Conservation (phyloP, 2,329 filamentous ascomycete genomes). For the Nemania sp. region DNA sequence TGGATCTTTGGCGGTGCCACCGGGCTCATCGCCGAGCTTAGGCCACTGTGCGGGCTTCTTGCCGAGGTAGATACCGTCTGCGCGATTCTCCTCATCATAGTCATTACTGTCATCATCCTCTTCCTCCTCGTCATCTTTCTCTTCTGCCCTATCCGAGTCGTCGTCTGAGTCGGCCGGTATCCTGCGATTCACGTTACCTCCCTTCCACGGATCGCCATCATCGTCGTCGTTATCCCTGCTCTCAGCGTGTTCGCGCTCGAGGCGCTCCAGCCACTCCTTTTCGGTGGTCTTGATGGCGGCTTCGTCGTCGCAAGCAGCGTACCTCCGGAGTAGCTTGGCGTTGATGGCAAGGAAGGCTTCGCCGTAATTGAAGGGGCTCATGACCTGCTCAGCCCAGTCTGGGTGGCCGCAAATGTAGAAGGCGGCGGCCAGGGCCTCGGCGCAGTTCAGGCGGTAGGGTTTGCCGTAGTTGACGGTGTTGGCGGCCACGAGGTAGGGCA, state of each 20-base stretch:
- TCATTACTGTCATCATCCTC: slow-evolving; percentile 46
- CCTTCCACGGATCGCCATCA: slow-evolving; percentile 83
- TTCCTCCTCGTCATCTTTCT: slow-evolving; percentile 46
- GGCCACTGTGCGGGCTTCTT: slow-evolving; percentile 50
- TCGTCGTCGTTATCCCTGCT: slow-evolving; percentile 69
- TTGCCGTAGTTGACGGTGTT: slow-evolving; percentile 98
- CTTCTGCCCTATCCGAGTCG: slow-evolving; percentile 52
- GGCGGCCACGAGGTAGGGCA: slow-evolving; percentile 94
- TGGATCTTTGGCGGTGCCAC: slow-evolving; percentile 40
- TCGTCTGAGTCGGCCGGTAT: slow-evolving; percentile 53
- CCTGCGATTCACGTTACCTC: slow-evolving; percentile 81
- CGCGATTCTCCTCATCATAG: slow-evolving; percentile 48
- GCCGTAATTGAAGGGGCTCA: slow-evolving; percentile 87
- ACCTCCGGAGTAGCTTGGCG: slow-evolving; percentile 75
- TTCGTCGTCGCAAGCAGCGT: slow-evolving; percentile 81
- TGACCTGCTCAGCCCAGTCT: slow-evolving; percentile 85
- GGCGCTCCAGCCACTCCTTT: slow-evolving; percentile 82
- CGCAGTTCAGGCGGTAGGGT: slow-evolving; percentile 93
- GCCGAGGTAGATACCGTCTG: slow-evolving; percentile 64
- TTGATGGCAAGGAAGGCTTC: slow-evolving; percentile 91
- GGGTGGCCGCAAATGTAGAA: slow-evolving; percentile 90
- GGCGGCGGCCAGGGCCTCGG: slow-evolving; percentile 88
- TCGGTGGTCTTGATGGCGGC: slow-evolving; percentile 82
- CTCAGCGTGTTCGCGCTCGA: slow-evolving; percentile 87
- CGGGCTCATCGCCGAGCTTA: slow-evolving; percentile 33